Conservation (phyloP, 2,329 filamentous ascomycete genomes). For the Colletotrichum sojae region DNA sequence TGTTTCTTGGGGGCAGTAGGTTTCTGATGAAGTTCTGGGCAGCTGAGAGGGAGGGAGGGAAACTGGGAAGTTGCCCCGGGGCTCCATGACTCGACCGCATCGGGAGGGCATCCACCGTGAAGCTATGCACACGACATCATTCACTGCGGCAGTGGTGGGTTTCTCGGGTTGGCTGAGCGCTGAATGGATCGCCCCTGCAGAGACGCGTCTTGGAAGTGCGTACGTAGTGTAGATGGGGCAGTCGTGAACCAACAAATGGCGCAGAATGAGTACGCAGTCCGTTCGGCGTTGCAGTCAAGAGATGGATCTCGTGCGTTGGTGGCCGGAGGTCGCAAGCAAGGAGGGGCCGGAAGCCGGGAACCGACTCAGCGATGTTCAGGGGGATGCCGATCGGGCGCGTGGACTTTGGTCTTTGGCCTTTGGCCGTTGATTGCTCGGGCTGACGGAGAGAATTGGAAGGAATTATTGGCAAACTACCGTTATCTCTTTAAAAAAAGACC, state of each 20-base stretch:
- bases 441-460: not conserved
- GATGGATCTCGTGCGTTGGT: slow-evolving; percentile 16
- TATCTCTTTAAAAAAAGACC: not conserved
- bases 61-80: slow-evolving; percentile 19
- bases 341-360: slow-evolving; percentile 30
- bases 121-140: not conserved
- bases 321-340: slow-evolving; percentile 30
- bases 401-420: slow-evolving; percentile 4
- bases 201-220: slow-evolving; percentile 30
- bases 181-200: slow-evolving; percentile 28
- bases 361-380: slow-evolving; percentile 30
- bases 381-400: slow-evolving; percentile 24
- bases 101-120: slow-evolving; percentile 38
- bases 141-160: slow-evolving; percentile 11
- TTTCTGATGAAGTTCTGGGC: slow-evolving; percentile 21
- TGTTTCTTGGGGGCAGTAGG: not conserved
- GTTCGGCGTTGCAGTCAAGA: slow-evolving; percentile 29
- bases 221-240: not conserved
- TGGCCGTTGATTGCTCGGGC: not conserved
- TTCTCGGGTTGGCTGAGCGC: slow-evolving; percentile 11
- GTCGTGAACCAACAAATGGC: slow-evolving; percentile 9
- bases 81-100: slow-evolving; percentile 31
- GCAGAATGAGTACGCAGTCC: slow-evolving; percentile 6
- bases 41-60: not conserved
- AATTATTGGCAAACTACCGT: not conserved